Conservation (phyloP, 2,329 filamentous ascomycete species). For the Ophiostoma tasmaniense region DNA sequence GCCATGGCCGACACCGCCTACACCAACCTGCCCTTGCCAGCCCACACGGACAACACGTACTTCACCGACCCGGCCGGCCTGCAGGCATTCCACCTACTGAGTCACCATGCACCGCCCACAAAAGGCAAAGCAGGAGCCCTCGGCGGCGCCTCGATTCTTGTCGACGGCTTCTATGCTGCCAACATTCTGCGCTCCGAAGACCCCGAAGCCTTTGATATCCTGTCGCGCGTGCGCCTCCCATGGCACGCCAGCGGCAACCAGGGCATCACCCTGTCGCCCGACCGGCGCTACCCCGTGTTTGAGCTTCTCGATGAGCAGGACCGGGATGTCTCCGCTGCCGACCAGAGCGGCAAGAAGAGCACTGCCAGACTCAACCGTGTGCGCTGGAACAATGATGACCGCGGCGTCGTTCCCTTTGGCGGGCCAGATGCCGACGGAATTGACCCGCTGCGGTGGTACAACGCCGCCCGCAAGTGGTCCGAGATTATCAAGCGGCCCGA, state of each 20-base stretch:
- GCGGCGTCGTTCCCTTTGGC: constrained; percentile 57
- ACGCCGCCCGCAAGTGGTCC: constrained; percentile 67
- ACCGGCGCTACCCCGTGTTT: constrained; percentile 62
- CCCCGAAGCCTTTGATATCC: constrained; percentile 45
- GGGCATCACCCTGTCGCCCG: constrained; percentile 70
- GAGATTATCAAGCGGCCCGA: constrained; percentile 55
- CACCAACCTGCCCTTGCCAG: constrained; percentile 70
- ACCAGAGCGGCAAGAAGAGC: background rate
- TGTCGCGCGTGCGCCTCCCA: constrained; percentile 52
- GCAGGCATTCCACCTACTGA: constrained; percentile 87
- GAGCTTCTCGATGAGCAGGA: constrained; percentile 40
- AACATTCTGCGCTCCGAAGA: constrained; percentile 46
- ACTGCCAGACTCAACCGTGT: constrained; percentile 44
- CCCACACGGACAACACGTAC: constrained; percentile 93
- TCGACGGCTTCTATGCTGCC: constrained; percentile 78
- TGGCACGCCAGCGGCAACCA: constrained; percentile 87
- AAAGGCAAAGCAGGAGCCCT: constrained; percentile 21
- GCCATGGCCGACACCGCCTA: constrained; percentile 87
- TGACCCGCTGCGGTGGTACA: constrained; percentile 60
- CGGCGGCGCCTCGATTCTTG: constrained; percentile 72
- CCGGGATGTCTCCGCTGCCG: constrained; percentile 7
- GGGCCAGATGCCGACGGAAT: constrained; percentile 23
- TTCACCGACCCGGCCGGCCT: constrained; percentile 87
- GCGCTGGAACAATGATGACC: constrained; percentile 90
- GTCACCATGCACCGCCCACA: constrained; percentile 51